A percentile compares a stretch with the other conserved stretches of the same genome.
Evolutionary conservation across 1,139 yeast species (phyloP).

Genomic region (Kodamaea derodonti): DNA sequence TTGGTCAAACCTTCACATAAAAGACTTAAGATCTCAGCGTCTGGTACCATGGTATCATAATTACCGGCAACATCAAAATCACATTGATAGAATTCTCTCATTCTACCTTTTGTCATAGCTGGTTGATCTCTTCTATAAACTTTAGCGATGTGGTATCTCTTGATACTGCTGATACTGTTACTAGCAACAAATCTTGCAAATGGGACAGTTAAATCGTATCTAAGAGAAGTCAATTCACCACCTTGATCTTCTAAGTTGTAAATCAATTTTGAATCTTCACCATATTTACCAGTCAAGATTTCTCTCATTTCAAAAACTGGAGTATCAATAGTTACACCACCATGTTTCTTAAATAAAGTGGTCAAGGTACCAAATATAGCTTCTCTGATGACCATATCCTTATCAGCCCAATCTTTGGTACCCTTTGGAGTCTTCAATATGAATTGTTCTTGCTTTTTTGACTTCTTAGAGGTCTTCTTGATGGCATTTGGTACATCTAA

Average conservation of each 20-base stretch:
- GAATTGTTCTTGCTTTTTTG: conserved; percentile 41
- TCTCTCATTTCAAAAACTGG: conserved; percentile 96
- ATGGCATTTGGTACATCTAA: conserved; percentile 9
- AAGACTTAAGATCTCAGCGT: conserved; percentile 79
- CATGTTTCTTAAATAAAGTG: conserved; percentile 82
- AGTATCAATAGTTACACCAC: conserved; percentile 96
- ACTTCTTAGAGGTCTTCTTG: conserved; percentile 22
- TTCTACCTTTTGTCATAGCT: conserved; percentile 98
- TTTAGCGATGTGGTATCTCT: conserved; percentile 94
- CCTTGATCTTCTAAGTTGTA: conserved; percentile 97
- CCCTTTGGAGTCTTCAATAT: conserved; percentile 94
- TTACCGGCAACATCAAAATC: conserved; percentile 94
- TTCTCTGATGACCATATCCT: conserved; percentile 92
- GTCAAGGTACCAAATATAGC: conserved; percentile 75
- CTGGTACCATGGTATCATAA: conserved; percentile 94
- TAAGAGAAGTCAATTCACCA: conserved; percentile 90
- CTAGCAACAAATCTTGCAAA: conserved; percentile 95
- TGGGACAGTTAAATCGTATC: conserved; percentile 96
- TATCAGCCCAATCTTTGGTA: conserved; percentile 97
- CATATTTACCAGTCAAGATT: conserved; percentile 93
- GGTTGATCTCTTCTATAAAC: conserved; percentile 99
- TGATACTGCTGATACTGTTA: conserved; percentile 84
- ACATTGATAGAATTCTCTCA: conserved; percentile 99
- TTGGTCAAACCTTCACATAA: conserved; percentile 80
- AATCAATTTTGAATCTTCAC: conserved; percentile 94